Evolutionary conservation across 495 filamentous ascomycete species (phyloP), one percentile per base, ranked within the genome.

Genomic region (Elasticomyces elasticus): DNA sequence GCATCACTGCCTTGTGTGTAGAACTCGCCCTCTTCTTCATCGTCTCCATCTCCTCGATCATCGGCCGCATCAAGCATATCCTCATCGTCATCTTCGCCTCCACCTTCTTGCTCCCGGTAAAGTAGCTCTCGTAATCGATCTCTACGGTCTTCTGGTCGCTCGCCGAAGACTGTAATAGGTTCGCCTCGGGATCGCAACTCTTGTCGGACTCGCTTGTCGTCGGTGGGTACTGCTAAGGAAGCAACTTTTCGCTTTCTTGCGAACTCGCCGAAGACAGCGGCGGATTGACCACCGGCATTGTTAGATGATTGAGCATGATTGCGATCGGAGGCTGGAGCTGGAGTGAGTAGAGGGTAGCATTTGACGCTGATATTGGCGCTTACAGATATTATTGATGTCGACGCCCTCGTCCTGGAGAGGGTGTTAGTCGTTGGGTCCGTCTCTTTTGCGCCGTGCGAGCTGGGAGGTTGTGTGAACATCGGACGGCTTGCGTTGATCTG

Each of bases 111-210:
- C 30, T 79, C 77, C 2, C 83, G 83, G 44, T 49, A 57, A 37
- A 97, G 73, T 0, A 97, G 71, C 64, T 87, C 85, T 62, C 92
- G 81, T 55, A 99, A 66, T 52, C 92, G 79, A 57, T 96, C 92
- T 71, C 92, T 77, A 52, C 92, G 75, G 60, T 97, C 91, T 5
- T 74, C 81, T 0, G 84, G 85, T 5, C 87, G 89, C 74, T 99
- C 92, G 41, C 88, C 92, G 61, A 99, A 99, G 0, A 97, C 76
- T 5, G 94, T 99, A 51, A 97, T 84, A 1, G 92, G 94, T 65
- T 99, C 83, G 11, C 85, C 86, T 31, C 95, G 74, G 60, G 90
- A 83, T 61, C 94, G 83, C 49, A 97, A 72, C 31, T 81, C 81
- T 23, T 78, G 72, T 35, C 89, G 85, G 31, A 99, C 90, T 58